Evolutionary conservation across 2,329 filamentous ascomycete species (phyloP), one percentile per base, ranked within the genome.

Genomic region (Phoma herbarum): DNA sequence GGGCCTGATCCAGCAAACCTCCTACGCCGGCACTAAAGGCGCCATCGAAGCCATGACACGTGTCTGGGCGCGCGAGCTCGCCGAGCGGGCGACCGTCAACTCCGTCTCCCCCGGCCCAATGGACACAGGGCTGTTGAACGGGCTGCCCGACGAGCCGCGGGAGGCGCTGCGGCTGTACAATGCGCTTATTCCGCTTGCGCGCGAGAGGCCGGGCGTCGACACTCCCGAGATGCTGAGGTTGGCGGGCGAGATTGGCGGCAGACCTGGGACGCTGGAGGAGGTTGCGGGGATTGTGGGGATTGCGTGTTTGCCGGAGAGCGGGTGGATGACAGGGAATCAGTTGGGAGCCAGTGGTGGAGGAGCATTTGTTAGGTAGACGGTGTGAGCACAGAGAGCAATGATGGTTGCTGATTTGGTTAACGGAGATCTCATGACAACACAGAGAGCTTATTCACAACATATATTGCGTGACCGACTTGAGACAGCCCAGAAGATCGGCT

Each of bases 301-400:
- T 88, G 76, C 91, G 29, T 91, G 89, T 73, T 84, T 84, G 2
- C 79, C 81, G 8, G 90, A 93, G 73, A 83, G 84, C 18, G 83
- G 80, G n/a, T 93, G 90, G 89, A 88, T 86, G 74, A 93, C 90
- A 0, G 90, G 90, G 2, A 88, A 88, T 75, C 87, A 91, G 31
- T 84, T 93, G 3, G 90, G 87, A 77, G 89, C 90, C 6, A 93
- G 92, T 73, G 90, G 90, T 0, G 90, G 90, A 11, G 35, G 35
- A 1, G 35, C 35, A 16, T 39, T 39, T 20, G 35, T 39, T 20
- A 39, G 35, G 35, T 39, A 39, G 35, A 35, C 5, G 5, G 29
- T 31, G 11, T 10, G 29, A 3, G 29, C 10, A 10, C 28, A 2
- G 28, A 29, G n/a, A n/a, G n/a, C n/a, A n/a, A n/a, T n/a, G n/a